Percentiles rank a stretch among this genome's conserved stretches.
phyloP scores from a whole-genome alignment of 495 filamentous ascomycete genomes.

The Hypoxylon rickii region DNA sequence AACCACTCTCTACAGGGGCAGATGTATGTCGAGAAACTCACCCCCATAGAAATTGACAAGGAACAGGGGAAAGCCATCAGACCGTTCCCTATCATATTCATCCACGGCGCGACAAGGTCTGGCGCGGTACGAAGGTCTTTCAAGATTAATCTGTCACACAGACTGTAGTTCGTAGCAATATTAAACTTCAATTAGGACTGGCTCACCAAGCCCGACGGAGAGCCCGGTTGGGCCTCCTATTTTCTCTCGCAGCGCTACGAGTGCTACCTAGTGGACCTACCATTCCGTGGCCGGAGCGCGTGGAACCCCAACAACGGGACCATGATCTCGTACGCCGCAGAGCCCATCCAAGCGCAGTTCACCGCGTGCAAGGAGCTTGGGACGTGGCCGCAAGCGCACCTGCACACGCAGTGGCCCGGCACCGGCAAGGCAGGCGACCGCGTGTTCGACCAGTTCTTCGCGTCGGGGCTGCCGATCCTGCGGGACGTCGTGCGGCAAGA shows the following conservation, averaged over 20 bases:
- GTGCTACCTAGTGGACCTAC: constrained; percentile 53
- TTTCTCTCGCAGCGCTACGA: constrained; percentile 54
- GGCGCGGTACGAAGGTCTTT: constrained; percentile 58
- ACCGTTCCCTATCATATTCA: constrained; percentile 53
- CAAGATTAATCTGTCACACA: too few relatives aligned
- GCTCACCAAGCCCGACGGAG: constrained; percentile 55
- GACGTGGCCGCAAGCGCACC: constrained; percentile 50
- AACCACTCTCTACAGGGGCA: constrained; percentile 50
- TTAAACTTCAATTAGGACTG: constrained; percentile 47
- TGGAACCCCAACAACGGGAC: constrained; percentile 27
- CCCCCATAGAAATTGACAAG: constrained; percentile 36
- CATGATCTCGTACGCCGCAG: constrained; percentile 31
- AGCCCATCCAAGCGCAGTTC: constrained; percentile 40
- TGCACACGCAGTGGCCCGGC: constrained; percentile 62
- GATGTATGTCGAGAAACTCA: constrained; percentile 63
- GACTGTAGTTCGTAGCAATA: too few relatives aligned
- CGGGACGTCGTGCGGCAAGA: constrained; percentile 46
- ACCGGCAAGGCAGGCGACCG: constrained; percentile 52
- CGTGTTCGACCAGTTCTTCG: constrained; percentile 56
- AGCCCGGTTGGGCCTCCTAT: constrained; percentile 56
- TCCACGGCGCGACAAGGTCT: constrained; percentile 58
- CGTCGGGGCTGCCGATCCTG: constrained; percentile 49
- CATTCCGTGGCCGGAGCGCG: constrained; percentile 43
- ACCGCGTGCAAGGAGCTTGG: constrained; percentile 44
- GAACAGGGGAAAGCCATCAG: constrained; percentile 11